Evolutionary conservation across 345 rosid genomes (phyloP).

Genomic region (Anastatica hierochuntica): DNA sequence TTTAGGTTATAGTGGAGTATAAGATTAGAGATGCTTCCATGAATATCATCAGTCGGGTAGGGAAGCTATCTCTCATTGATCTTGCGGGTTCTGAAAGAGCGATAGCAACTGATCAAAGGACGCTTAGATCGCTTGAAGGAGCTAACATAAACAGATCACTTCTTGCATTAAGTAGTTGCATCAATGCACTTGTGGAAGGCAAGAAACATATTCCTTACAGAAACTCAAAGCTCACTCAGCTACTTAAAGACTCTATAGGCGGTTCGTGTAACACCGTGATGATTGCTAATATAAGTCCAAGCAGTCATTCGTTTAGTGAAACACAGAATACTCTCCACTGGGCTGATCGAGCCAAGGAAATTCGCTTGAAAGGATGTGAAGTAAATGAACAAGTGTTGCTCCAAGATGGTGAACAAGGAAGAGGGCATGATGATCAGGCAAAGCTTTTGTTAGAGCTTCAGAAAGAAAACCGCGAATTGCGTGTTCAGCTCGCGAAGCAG

Average conservation of each 20-base stretch:
- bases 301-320: constrained; percentile 81
- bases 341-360: constrained; percentile 96
- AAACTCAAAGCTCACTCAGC: constrained; percentile 93
- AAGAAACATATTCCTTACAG: constrained; percentile 88
- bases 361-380: constrained; percentile 52
- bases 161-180: constrained; percentile 87
- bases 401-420: constrained; percentile 39
- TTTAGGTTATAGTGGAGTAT: constrained; percentile 71
- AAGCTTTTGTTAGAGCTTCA: constrained; percentile 74
- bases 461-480: constrained; percentile 73
- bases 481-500: constrained; percentile 61
- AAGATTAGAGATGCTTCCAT: constrained; percentile 53
- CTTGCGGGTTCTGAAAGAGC: constrained; percentile 99
- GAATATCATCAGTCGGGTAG: constrained; percentile 53
- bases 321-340: constrained; percentile 94
- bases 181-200: constrained; percentile 94
- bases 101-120: constrained; percentile 82
- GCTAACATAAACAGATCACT: constrained; percentile 94
- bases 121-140: constrained; percentile 83
- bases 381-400: constrained; percentile 42
- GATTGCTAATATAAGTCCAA: constrained; percentile 92
- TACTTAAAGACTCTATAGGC: constrained; percentile 87
- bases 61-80: constrained; percentile 87
- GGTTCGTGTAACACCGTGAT: constrained; percentile 89
- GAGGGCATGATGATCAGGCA: constrained; percentile 51